Percentiles rank a stretch among this genome's conserved stretches.
phyloP scores from a whole-genome alignment of 2,329 filamentous ascomycete species.

The Trematosphaeria pertusa region DNA sequence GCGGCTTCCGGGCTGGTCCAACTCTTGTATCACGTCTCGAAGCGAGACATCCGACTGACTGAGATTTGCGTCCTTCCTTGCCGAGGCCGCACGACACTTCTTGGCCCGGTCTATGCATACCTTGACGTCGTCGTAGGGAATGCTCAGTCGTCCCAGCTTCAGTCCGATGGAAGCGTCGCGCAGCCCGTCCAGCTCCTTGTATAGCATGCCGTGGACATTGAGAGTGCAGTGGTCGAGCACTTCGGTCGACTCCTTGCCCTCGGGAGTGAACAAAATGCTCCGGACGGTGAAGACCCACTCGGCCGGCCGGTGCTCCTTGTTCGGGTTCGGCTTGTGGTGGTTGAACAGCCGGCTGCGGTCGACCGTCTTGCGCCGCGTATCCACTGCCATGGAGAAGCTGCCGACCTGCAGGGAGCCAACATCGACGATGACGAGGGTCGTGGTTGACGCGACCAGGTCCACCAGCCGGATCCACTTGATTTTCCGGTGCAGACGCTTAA shows the following conservation, averaged over 20 bases:
- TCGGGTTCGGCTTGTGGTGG: slow-evolving; percentile 56
- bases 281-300: slow-evolving; percentile 92
- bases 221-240: slow-evolving; percentile 85
- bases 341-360: slow-evolving; percentile 90
- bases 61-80: slow-evolving; percentile 26
- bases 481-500: slow-evolving; percentile 85
- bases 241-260: slow-evolving; percentile 84
- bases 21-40: slow-evolving; percentile 75
- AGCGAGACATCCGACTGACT: slow-evolving; percentile 67
- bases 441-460: slow-evolving; percentile 84
- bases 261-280: slow-evolving; percentile 86
- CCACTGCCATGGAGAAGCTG: slow-evolving; percentile 82
- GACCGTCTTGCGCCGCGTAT: slow-evolving; percentile 89
- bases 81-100: slow-evolving; percentile 44
- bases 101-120: slow-evolving; percentile 66
- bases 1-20: slow-evolving; percentile 70
- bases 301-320: slow-evolving; percentile 74
- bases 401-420: slow-evolving; percentile 87
- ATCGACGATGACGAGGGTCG: slow-evolving; percentile 76
- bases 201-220: slow-evolving; percentile 90
- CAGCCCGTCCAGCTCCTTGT: slow-evolving; percentile 83
- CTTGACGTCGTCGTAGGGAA: slow-evolving; percentile 87
- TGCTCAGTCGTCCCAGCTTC: slow-evolving; percentile 87
- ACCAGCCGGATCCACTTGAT: slow-evolving; percentile 90
- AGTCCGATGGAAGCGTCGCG: slow-evolving; percentile 88